Base-by-base conservation (phyloP, 306 rosid genomes). In the Ammopiptanthus mongolicus region DNA sequence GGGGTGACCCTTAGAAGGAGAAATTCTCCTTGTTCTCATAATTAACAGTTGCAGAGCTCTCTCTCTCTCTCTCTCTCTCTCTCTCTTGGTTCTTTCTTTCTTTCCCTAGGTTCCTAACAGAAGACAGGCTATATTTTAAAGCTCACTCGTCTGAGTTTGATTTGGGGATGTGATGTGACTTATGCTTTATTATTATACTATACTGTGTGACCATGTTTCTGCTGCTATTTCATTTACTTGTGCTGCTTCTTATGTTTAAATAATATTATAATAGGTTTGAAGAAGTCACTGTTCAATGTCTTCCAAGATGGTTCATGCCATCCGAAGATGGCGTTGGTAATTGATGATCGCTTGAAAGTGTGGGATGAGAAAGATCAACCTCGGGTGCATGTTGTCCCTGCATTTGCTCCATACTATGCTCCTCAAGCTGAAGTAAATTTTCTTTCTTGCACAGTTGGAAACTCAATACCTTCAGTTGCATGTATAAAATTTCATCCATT, bases 301-400 rank as follows among this genome's bases (percentile, higher is more conserved):
- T 96, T 96, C 81, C 98, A 92, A 85, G 90, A 86, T 76, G 91
- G 92, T 28, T 84, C 78, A 34, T 96, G 99, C 78, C 96, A 96
- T 84, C 99, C 99, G 18, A 96, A 92, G 88, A 92, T 88, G 93
- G 92, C 99, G 5, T 79, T 96, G 81, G 99, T 92, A 34, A 92
- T 96, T 84, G 99, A 96, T 76, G 99, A 96, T 87, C 99, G 99
- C 82, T 85, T 92, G 91, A 96, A 90, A 88, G 99, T 96, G 52
- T 96, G 99, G 99, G 97, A 96, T 83, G 99, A 96, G 81, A 92
- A 78, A 78, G 99, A 96, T 79, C 99, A 96, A 85, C 91, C 99
- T 22, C 85, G 98, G 78, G 99, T 96, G 67, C 99, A 96, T 75
- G 99, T 96, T 69, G 99, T 96, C 63, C 99, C 99, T 82, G 99